Evolutionary conservation across 352 stramenopile genomes (phyloP).

Genomic region (Phytopythium cucurbitacearum): DNA sequence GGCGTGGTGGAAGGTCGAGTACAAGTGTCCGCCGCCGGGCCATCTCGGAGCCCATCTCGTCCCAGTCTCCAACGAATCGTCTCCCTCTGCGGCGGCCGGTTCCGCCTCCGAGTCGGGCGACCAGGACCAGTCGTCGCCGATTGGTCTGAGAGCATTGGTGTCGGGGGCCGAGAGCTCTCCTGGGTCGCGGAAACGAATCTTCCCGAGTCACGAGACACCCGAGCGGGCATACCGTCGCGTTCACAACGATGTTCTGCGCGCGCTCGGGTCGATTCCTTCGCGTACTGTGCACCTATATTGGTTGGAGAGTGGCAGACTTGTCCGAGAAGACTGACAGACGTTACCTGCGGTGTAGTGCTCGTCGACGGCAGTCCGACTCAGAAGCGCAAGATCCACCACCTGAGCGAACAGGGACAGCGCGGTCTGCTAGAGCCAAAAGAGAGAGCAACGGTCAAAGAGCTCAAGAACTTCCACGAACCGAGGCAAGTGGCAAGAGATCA

Average conservation of each 20-base stretch:
- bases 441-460: constrained; percentile 35
- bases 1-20: constrained; percentile 60
- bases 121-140: not conserved
- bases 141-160: not conserved
- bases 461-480: constrained; percentile 54
- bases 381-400: constrained; percentile 62
- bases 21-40: constrained; percentile 43
- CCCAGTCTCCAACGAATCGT: constrained; percentile 17
- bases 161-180: not conserved
- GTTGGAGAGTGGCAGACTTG: not conserved
- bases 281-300: not conserved
- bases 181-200: constrained; percentile 1
- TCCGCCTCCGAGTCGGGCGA: not conserved
- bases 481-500: constrained; percentile 17
- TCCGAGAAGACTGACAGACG: not conserved
- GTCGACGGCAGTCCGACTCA: constrained; percentile 59
- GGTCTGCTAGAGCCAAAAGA: constrained; percentile 23
- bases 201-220: constrained; percentile 30
- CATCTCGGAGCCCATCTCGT: constrained; percentile 49
- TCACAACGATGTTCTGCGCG: constrained; percentile 12
- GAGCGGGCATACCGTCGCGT: constrained; percentile 32
- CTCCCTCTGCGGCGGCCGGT: not conserved
- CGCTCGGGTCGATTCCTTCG: constrained; percentile 8
- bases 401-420: constrained; percentile 33
- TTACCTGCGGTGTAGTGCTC: constrained; percentile 12